phyloP scores from a whole-genome alignment of 1,284 basidiomycete species.

The Amylostereum areolatum region DNA sequence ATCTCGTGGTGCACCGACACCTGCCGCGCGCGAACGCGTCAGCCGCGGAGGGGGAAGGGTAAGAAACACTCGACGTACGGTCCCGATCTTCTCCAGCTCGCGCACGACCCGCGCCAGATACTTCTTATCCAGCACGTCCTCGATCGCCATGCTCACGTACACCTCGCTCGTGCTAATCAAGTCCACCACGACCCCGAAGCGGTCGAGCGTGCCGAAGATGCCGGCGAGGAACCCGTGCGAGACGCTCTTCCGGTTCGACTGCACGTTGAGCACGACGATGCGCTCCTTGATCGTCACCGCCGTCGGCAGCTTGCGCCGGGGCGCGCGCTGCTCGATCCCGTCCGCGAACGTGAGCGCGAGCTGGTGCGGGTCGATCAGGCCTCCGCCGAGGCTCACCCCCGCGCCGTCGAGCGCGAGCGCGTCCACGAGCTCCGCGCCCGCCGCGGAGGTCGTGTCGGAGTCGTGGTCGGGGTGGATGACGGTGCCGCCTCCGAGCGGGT shows the following conservation, averaged over 20 bases:
- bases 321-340: constrained; percentile 15
- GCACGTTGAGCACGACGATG: constrained; percentile 91
- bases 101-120: constrained; percentile 65
- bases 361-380: constrained; percentile 16
- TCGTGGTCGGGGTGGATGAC: constrained; percentile 89
- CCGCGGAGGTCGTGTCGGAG: constrained; percentile 26
- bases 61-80: constrained; percentile 42
- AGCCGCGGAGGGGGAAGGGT: no score
- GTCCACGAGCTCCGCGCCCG: constrained; percentile 4
- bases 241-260: constrained; percentile 95
- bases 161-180: constrained; percentile 97
- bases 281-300: constrained; percentile 98
- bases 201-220: constrained; percentile 89
- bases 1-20: constrained; percentile 83
- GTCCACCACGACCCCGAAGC: constrained; percentile 93
- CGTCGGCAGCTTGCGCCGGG: constrained; percentile 71
- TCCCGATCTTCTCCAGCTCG: constrained; percentile 76
- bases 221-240: constrained; percentile 95
- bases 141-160: constrained; percentile 92
- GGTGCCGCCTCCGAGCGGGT: constrained; percentile 84
- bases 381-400: constrained; percentile 8
- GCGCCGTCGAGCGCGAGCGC: background rate
- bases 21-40: constrained; percentile 27
- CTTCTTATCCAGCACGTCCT: constrained; percentile 57
- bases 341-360: constrained; percentile 22